Evolutionary conservation across 208 protist genomes (phyloP), one percentile per base, ranked within the genome.

Genomic region (Naegleria fowleri): DNA sequence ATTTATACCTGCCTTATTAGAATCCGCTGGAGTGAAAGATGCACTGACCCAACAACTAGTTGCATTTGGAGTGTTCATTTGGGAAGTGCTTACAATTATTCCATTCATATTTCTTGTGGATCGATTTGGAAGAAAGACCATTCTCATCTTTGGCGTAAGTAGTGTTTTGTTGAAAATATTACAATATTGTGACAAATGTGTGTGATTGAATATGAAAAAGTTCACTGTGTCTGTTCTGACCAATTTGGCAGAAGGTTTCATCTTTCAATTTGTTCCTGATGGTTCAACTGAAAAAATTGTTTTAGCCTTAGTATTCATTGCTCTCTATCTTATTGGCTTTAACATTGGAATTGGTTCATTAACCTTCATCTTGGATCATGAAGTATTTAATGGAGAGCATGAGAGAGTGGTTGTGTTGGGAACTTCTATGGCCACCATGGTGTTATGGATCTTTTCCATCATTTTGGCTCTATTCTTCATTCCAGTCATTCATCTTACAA

Each of bases 281-380:
- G 16, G 29, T 36, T 36, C 67, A 25, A 33, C 7, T 36, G 19
- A 79, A 0, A 79, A 36, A 33, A 36, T 79, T 2, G 25, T 36
- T 79, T 36, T 79, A 36, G 67, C 67, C 19, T 36, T 79, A 7
- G n/a, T 79, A 36, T 79, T 79, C n/a, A 79, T 79, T 79, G 13
- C 25, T 36, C 19, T 79, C 7, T 79, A 36, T 33, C 29, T 79
- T 36, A 36, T 79, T 36, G 67, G 67, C 0, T 79, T 36, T 9
- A 79, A 79, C n/a, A 79, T 36, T 79, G 67, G 67, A 36, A 36
- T 79, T 79, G 67, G 67, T 33, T 79, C 67, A 36, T 79, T 79
- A 33, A 13, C 25, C 5, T 79, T 36, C n/a, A 79, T 79, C 6
- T 33, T 79, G 25, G 29, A 11, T 29, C 29, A 79, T n/a, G 67